phyloP scores from a whole-genome alignment of 2,329 filamentous ascomycete genomes.

The Arachnopeziza araneosa region DNA sequence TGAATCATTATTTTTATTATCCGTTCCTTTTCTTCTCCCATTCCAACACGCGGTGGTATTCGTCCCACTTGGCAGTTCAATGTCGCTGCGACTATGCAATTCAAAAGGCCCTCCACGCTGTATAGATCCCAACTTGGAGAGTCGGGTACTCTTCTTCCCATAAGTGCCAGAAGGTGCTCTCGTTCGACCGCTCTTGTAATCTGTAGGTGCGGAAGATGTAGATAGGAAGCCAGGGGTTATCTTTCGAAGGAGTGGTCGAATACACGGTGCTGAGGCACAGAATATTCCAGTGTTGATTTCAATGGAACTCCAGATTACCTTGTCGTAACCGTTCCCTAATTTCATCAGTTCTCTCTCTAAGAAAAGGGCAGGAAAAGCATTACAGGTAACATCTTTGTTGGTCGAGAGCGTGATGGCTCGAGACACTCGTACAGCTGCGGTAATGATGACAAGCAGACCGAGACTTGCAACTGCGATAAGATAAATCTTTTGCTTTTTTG shows the following conservation, averaged over 20 bases:
- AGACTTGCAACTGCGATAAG: constrained; percentile 13
- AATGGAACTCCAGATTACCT: constrained; percentile 16
- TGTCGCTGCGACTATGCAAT: neutral
- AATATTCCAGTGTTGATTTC: constrained; percentile 16
- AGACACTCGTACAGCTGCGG: constrained; percentile 7
- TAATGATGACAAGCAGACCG: constrained; percentile 14
- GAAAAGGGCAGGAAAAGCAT: neutral
- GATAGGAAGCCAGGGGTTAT: constrained; percentile 7
- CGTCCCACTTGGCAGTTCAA: neutral
- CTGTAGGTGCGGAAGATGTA: neutral
- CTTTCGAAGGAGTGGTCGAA: constrained; percentile 15
- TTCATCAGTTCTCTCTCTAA: neutral
- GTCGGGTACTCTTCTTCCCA: neutral
- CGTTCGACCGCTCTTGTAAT: neutral
- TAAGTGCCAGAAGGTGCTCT: neutral
- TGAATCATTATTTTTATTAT: neutral
- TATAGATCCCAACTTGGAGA: neutral
- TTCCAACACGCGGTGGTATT: neutral
- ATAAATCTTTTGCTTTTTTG: constrained; percentile 12
- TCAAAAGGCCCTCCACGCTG: neutral
- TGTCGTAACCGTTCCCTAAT: constrained; percentile 9
- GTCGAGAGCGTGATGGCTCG: constrained; percentile 1
- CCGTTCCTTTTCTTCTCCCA: neutral
- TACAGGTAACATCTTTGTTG: constrained; percentile 13
- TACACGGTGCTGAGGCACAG: constrained; percentile 14